A percentile compares a stretch with the other conserved stretches of the same genome.
Evolutionary conservation across 2,329 filamentous ascomycete species (phyloP).

Genomic region (Calonectria hongkongensis): DNA sequence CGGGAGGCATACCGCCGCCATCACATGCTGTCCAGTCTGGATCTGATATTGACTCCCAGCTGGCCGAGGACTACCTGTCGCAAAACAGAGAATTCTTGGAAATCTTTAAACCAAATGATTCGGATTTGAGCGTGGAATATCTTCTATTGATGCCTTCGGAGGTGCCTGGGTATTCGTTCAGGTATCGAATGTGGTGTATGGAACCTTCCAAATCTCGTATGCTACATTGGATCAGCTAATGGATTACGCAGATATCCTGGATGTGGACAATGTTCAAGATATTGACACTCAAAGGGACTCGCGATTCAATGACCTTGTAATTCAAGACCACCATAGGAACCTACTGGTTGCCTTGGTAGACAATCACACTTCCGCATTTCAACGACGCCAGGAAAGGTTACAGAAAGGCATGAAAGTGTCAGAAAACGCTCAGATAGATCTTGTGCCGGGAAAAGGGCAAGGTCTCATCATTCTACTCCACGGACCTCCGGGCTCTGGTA

Average conservation of each 20-base stretch:
- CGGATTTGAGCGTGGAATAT: neutral
- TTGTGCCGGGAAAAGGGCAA: slow-evolving; percentile 10
- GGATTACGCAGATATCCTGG: neutral
- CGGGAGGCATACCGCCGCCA: neutral
- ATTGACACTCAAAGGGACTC: neutral
- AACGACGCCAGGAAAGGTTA: neutral
- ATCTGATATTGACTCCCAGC: neutral
- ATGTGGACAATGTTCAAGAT: neutral
- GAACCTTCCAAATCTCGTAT: neutral
- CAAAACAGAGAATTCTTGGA: neutral
- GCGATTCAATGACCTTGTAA: neutral
- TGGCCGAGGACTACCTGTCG: neutral
- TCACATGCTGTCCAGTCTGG: neutral
- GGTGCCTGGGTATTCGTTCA: neutral
- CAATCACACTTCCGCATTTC: neutral
- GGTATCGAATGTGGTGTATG: neutral
- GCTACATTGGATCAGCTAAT: neutral
- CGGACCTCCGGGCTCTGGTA: slow-evolving; percentile 15
- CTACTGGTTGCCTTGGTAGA: neutral
- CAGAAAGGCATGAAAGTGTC: neutral
- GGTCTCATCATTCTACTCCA: slow-evolving; percentile 19
- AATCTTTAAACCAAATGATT: neutral
- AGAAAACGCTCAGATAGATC: slow-evolving; percentile 1
- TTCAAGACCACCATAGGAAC: neutral
- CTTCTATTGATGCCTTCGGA: neutral